These are phyloP conservation scores for Saccharomyces paradoxus DNA, from an alignment of 805 yeast genomes.

Conservation along the genomic window DNA sequence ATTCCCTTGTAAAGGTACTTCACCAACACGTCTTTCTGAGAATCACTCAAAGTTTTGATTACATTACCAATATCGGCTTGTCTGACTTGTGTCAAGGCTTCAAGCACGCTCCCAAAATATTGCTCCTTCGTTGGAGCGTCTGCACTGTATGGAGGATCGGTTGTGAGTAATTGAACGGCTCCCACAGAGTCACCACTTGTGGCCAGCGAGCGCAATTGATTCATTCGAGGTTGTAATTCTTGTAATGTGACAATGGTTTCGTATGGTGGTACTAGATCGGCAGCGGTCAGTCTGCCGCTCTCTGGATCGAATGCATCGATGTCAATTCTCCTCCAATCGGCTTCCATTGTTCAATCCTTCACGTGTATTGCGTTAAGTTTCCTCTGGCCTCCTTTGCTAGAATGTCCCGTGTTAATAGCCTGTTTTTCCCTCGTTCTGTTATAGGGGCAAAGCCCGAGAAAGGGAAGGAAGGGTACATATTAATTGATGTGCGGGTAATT, in stretches of 20 bases:
- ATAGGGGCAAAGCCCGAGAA: not conserved
- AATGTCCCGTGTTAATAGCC: not conserved
- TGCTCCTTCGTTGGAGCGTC: constrained; percentile 39
- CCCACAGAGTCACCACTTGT: constrained; percentile 65
- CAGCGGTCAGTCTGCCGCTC: constrained; percentile 48
- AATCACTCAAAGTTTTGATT: constrained; percentile 49
- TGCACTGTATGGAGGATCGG: constrained; percentile 78
- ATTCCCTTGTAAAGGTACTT: constrained; percentile 84
- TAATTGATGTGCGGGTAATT: not conserved
- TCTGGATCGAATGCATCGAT: constrained; percentile 88
- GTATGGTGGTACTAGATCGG: constrained; percentile 53
- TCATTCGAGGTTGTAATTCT: constrained; percentile 48
- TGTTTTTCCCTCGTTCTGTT: not conserved
- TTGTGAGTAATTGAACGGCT: constrained; percentile 58
- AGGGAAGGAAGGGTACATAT: not conserved
- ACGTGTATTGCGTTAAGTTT: not conserved
- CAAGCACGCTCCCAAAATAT: constrained; percentile 53
- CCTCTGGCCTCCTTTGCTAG: not conserved
- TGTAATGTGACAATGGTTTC: constrained; percentile 41
- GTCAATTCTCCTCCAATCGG: constrained; percentile 89
- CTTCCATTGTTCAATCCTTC: not conserved
- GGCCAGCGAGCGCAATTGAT: constrained; percentile 52
- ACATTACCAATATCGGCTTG: constrained; percentile 58
- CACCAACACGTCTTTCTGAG: constrained; percentile 67
- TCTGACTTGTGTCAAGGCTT: constrained; percentile 58